Base-by-base conservation (phyloP, 2,329 filamentous ascomycete genomes). In the Fusarium anthophilum region DNA sequence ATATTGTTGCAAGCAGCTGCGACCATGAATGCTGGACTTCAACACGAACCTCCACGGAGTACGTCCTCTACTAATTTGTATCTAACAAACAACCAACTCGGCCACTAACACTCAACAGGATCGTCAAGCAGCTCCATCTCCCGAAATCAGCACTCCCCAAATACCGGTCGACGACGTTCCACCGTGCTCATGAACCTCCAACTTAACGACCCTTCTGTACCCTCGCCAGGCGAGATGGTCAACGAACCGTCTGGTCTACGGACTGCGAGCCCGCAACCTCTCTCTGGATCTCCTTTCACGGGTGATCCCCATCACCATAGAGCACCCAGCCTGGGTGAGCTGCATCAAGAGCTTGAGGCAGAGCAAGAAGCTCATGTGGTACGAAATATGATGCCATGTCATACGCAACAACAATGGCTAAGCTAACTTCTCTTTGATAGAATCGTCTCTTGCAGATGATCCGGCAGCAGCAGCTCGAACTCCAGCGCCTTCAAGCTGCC, bases 291-390 rank as follows among this genome's bases (percentile, higher is more conserved):
- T 15, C 86, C 88, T 13, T 80, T 85, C 57, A 78, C 83, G 61
- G 80, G 79, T 39, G 89, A 91, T 74, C 88, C 90, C 22, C 87
- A 90, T 75, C 92, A 93, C 78, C 88, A 90, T 74, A 87, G 93
- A 55, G 84, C 91, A 2, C 92, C 92, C 6, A 94, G 92, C 79
- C 82, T 95, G 70, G 93, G 93, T 24, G 92, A 94, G 81, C 88
- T 95, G 47, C 92, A 95, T 76, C 93, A 95, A 79, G 92, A 94
- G 82, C 86, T 95, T 4, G 93, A 95, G 81, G 92, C 91, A 60
- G 93, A 95, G 82, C 92, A 94, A 80, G 93, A 95, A 79, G 91
- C 90, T 30, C 92, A 94, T 82, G 93, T 95, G 72, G 91, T 92
- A 84, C 57, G 89, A 43, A 22, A 47, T 20, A 56, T 24, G 15